These are phyloP conservation scores for Cenococcum geophilum DNA, from an alignment of 495 filamentous ascomycete species.

Conservation along the genomic window DNA sequence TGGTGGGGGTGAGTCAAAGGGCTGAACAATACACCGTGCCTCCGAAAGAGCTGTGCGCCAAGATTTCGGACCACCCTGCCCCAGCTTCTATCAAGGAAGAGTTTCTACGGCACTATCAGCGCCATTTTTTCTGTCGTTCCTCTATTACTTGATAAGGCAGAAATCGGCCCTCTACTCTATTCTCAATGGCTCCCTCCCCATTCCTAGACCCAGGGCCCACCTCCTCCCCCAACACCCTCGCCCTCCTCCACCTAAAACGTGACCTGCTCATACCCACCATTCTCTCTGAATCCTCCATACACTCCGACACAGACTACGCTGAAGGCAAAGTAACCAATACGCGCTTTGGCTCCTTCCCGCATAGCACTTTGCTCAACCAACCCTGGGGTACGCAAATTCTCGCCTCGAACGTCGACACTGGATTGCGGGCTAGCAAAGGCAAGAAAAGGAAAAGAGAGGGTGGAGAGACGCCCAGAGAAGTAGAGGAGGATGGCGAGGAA, in stretches of 20 bases:
- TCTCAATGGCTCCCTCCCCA: constrained; percentile 46
- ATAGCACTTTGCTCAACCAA: constrained; percentile 71
- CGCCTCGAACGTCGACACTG: constrained; percentile 84
- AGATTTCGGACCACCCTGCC: constrained; percentile 7
- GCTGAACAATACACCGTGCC: constrained; percentile 13
- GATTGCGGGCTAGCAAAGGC: constrained; percentile 56
- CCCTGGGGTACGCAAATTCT: constrained; percentile 89
- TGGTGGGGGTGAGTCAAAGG: constrained; percentile 15
- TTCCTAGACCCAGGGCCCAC: constrained; percentile 61
- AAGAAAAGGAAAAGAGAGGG: constrained; percentile 50
- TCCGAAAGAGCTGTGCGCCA: constrained; percentile 21
- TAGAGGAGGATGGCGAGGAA: constrained; percentile 32
- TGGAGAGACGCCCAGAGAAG: constrained; percentile 28
- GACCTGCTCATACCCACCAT: constrained; percentile 72
- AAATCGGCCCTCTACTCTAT: neutral
- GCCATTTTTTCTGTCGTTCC: neutral
- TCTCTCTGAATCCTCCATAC: constrained; percentile 39
- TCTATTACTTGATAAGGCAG: neutral
- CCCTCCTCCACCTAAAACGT: constrained; percentile 77
- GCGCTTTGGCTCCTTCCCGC: constrained; percentile 90
- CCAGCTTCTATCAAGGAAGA: neutral
- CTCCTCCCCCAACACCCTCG: constrained; percentile 54
- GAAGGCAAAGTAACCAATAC: constrained; percentile 87
- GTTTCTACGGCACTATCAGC: neutral
- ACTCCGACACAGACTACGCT: constrained; percentile 24